Conservation (phyloP, 2,329 filamentous ascomycete species). For the Ambrosiella beaveri region DNA sequence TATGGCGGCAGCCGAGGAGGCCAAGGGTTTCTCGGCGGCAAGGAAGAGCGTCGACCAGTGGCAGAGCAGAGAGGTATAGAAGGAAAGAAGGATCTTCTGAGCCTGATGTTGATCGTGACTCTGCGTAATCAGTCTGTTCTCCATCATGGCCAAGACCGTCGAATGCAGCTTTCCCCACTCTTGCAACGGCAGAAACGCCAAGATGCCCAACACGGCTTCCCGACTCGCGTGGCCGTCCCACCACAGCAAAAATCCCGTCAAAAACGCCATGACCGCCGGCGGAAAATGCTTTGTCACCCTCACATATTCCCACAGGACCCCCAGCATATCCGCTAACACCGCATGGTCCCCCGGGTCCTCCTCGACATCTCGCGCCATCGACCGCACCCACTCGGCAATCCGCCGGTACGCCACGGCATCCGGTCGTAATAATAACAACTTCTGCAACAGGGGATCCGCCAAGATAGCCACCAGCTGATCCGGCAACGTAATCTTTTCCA, state of each 20-base stretch:
- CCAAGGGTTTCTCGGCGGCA: conserved; percentile 18
- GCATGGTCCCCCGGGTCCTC: conserved; percentile 32
- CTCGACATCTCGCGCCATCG: conserved; percentile 37
- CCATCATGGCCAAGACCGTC: conserved; percentile 26
- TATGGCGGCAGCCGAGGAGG: conserved; percentile 15
- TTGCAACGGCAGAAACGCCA: conserved; percentile 36
- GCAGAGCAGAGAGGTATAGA: conserved; percentile 50
- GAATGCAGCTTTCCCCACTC: conserved; percentile 38
- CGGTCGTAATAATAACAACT: conserved; percentile 50
- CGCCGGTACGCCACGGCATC: conserved; percentile 32
- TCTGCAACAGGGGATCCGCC: conserved; percentile 61
- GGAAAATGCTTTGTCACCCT: conserved; percentile 36
- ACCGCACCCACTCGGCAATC: conserved; percentile 41
- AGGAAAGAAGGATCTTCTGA: conserved; percentile 41
- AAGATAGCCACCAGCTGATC: conserved; percentile 67
- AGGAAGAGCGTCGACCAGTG: conserved; percentile 36
- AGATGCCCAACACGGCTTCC: conserved; percentile 37
- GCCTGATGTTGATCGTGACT: conserved; percentile 16
- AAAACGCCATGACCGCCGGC: conserved; percentile 31
- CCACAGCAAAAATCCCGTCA: conserved; percentile 32
- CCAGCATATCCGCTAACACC: conserved; percentile 36
- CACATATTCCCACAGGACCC: conserved; percentile 38
- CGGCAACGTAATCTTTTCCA: conserved; percentile 66
- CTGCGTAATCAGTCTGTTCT: conserved; percentile 22
- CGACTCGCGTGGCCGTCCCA: conserved; percentile 46